Evolutionary conservation across 139 green algal genomes (phyloP).

Genomic region (Mychonastes homosphaera): DNA sequence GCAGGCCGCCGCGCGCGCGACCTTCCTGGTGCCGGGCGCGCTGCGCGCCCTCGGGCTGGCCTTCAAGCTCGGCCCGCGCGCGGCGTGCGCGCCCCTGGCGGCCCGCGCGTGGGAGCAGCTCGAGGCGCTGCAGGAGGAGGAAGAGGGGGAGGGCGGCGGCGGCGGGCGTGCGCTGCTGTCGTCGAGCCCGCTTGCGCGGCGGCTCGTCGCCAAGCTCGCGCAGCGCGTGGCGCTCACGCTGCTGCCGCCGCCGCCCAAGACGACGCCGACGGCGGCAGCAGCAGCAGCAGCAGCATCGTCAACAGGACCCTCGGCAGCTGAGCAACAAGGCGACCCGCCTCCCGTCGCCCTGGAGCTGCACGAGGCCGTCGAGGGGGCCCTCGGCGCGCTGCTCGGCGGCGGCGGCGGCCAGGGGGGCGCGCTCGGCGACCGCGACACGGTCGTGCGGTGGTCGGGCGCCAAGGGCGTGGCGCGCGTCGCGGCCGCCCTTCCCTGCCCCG

Average conservation of each 20-base stretch:
- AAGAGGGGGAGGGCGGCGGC: neutral
- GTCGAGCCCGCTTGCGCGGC: slow-evolving; percentile 35
- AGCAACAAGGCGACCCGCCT: slow-evolving; percentile 20
- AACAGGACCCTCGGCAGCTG: slow-evolving; percentile 37
- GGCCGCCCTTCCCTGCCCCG: slow-evolving; percentile 62
- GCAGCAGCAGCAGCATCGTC: slow-evolving; percentile 49
- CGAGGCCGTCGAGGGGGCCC: slow-evolving; percentile 36
- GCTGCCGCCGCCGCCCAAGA: slow-evolving; percentile 40
- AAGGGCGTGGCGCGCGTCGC: slow-evolving; percentile 86
- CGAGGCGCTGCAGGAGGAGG: slow-evolving; percentile 5
- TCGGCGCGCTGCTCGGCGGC: slow-evolving; percentile 50
- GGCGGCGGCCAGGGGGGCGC: too few relatives aligned
- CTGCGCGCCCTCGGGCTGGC: slow-evolving; percentile 45
- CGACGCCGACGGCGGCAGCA: slow-evolving; percentile 19
- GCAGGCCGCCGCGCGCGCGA: too few relatives aligned
- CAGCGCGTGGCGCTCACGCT: slow-evolving; percentile 66
- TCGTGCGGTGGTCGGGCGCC: slow-evolving; percentile 86
- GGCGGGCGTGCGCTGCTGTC: neutral
- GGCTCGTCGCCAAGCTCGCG: slow-evolving; percentile 77
- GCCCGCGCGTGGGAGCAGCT: slow-evolving; percentile 37
- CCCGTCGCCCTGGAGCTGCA: slow-evolving; percentile 25
- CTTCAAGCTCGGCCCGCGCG: slow-evolving; percentile 58
- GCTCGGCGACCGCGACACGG: slow-evolving; percentile 82
- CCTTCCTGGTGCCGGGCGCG: slow-evolving; percentile 53
- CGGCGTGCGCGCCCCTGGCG: slow-evolving; percentile 34